Base-by-base conservation (phyloP, 208 protist species). In the Acanthamoeba quina region DNA sequence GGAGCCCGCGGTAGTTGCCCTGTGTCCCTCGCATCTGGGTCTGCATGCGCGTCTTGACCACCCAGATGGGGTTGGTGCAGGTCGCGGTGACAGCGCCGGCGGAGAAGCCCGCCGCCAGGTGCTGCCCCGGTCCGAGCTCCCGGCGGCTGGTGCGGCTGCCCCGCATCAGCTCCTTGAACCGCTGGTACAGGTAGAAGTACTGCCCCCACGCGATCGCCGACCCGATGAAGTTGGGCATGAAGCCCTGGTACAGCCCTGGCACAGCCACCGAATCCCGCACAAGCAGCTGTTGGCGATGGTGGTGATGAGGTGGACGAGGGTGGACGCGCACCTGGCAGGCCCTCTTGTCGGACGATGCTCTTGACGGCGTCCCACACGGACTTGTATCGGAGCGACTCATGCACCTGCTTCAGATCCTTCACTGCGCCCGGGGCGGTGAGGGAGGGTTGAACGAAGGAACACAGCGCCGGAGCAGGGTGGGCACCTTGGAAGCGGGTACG, bases 31-130 rank as follows among this genome's bases (percentile, higher is more conserved):
- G 19, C 80, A 66, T 37, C 37, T 89, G 80, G 10, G 80, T 89
- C 37, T 89, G 80, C 80, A 89, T 89, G 26, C 80, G 26, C 37
- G 80, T 89, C 56, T 89, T 89, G 47, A 89, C 56, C 37, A 89
- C 80, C 80, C 80, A 89, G 10, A 89, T 89, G 56, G 80, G 80
- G 37, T 89, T 89, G 47, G 80, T 89, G 56, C 52, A 58, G 15
- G 80, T 89, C 19, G 80, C 47, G 44, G 56, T 66, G n/a, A 89
- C 31, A 6, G 31, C 80, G 26, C 80, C 80, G 29, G 80, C 44
- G 2, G 37, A 41, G 31, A 66, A 58, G 21, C 80, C 80, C 15
- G 80, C 80, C 44, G 17, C 29, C 21, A 89, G 56, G 37, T 89
- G 80, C 49, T 66, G 47, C n/a, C n/a, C 5, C 1, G 80, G 31